Conservation (phyloP, 1,139 yeast species). For the Sugiyamaella castrensis region DNA sequence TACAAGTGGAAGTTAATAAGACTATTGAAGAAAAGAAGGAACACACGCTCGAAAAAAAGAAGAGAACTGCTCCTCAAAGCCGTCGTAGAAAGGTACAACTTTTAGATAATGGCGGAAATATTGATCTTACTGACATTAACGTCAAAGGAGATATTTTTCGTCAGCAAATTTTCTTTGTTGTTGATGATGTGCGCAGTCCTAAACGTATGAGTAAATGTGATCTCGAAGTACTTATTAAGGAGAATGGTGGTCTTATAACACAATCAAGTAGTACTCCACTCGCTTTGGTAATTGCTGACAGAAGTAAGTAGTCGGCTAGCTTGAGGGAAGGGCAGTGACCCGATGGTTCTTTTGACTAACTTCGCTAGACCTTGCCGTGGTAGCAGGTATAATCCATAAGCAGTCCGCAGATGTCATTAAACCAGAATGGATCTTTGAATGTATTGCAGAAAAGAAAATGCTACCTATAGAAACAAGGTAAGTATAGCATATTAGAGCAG, state of each 20-base stretch:
- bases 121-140: conserved; percentile 16
- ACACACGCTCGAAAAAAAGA: conserved; percentile 1
- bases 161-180: conserved; percentile 26
- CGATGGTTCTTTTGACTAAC: too few species aligned
- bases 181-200: conserved; percentile 31
- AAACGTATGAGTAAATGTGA: conserved; percentile 23
- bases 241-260: conserved; percentile 34
- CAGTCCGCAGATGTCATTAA: conserved; percentile 56
- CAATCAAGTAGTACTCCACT: conserved; percentile 19
- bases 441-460: conserved; percentile 46
- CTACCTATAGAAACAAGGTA: conserved; percentile 67
- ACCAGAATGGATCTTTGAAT: conserved; percentile 72
- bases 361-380: conserved; percentile 48
- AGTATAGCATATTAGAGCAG: too few species aligned
- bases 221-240: conserved; percentile 28
- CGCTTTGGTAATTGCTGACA: conserved; percentile 49
- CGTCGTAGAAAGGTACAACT: conserved; percentile 15
- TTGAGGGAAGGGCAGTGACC: too few species aligned
- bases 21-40: conserved; percentile 16
- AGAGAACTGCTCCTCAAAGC: conserved; percentile 1
- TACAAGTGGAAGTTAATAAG: conserved; percentile 23
- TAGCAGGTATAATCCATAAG: conserved; percentile 42
- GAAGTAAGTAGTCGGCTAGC: too few species aligned
- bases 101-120: conserved; percentile 11
- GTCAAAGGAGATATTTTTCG: conserved; percentile 23